Base-by-base conservation (phyloP, 192 early-diverging fungal genomes). In the Gaertneriomyces sp. region DNA sequence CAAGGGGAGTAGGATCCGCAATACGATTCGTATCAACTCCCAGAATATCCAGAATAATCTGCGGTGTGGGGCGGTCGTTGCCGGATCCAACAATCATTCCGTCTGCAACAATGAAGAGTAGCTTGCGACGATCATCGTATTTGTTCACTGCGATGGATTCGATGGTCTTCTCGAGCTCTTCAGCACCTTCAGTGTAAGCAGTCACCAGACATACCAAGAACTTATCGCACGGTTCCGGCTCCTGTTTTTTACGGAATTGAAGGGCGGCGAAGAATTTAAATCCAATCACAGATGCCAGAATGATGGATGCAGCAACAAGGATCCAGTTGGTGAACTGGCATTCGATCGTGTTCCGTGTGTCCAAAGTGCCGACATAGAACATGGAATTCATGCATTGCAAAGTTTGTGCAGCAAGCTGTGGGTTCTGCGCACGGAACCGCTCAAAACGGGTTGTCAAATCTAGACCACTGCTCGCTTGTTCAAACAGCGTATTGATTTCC, bases 11-110 rank as follows among this genome's bases (percentile, higher is more conserved):
- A 5, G 93, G 91, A 49, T 80, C 69, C 11, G 90, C 71, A 54
- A 92, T 88, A 33, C 25, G 25, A 62, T 76, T 81, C 38, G 83
- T 77, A 66, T 90, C 87, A 8, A 93, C 90, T 17, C 94, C 93
- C 14, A 96, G 76, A 64, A 96, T 91, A 67, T 95, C 92, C 60
- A 96, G 76, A 9, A 95, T 91, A 64, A 96, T 96, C 53, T 89
- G 83, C 44, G 93, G 93, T 0, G 94, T 96, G 1, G 94, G 90
- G 38, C 85, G 85, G 71, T 94, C 92, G 72, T 96, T 96, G 58
- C 93, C 94, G 17, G 85, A 83, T 55, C 94, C 94, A 64, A 92
- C 85, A 75, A 96, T 87, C 94, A 96, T 96, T 42, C 94, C 94
- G 76, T 96, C 94, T 58, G 87, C 88, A 54, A 96, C 81, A 39